Evolutionary conservation across 345 rosid genomes (phyloP), one percentile per base, ranked within the genome.

Genomic region (Eucalyptus microcorys): DNA sequence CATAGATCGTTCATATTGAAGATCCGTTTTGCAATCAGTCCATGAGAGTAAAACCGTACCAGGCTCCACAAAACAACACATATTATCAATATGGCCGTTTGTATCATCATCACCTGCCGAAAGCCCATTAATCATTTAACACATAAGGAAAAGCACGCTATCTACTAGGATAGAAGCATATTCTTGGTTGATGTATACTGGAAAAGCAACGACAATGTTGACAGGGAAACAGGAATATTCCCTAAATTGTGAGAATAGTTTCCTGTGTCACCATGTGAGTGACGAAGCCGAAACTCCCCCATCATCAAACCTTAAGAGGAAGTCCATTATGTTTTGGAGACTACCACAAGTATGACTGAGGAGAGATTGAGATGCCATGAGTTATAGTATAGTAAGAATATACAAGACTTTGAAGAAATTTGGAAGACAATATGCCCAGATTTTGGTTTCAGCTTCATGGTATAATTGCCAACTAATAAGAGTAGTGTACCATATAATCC

Each of bases 41-140:
- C 98, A 98, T 7, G 99, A 94, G 89, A 97, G 87, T 88, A 98
- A 88, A 87, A 98, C 99, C 87, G 93, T 97, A 89, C 98, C 98
- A 11, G 99, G 99, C 94, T 91, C 95, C 16, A 89, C 97, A 88
- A 98, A 98, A 91, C 99, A 98, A 92, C 99, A 97, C 97, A 97
- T 95, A 90, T 96, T 98, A 91, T 98, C 99, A 86, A 98, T 94
- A 89, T 97, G 99, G 34, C 99, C 99, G 86, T 98, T 98, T 48
- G 99, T 98, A 91, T 98, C 99, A 91, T 98, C 98, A 92, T 97
- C 99, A 90, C 99, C 99, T 97, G 95, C 89, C 40, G 68, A 90
- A 90, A 48, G 83, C 49, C 49, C 88, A 49, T 45, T 15, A 84
- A 40, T 76, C 47, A 76, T 40, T 40, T 40, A 21, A 76, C 43